Percentiles rank a stretch among this genome's conserved stretches.
Conservation (phyloP, 1,284 basidiomycete species). For the Papiliotrema flavescens region DNA sequence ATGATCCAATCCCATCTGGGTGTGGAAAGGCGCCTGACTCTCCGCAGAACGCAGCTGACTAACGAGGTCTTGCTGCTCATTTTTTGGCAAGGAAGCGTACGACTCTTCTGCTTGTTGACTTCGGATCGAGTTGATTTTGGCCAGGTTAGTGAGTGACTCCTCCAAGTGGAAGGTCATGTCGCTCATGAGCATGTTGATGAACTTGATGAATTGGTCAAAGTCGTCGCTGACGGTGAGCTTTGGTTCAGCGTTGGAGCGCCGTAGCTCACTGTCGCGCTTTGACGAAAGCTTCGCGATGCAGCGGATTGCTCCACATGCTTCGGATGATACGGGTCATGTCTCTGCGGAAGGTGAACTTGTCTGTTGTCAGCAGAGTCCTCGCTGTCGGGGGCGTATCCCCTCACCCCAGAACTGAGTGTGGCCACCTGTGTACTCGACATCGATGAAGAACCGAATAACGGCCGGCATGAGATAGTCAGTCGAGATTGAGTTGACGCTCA, state of each 20-base stretch:
- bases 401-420: slow-evolving; percentile 93
- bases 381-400: slow-evolving; percentile 43
- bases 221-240: slow-evolving; percentile 59
- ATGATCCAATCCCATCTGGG: slow-evolving; percentile 79
- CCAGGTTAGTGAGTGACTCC: slow-evolving; percentile 85
- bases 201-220: slow-evolving; percentile 87
- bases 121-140: slow-evolving; percentile 83
- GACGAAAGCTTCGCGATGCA: slow-evolving; percentile 77
- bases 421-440: slow-evolving; percentile 95
- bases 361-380: slow-evolving; percentile 6
- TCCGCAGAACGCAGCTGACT: slow-evolving; percentile 73
- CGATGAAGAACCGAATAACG: slow-evolving; percentile 92
- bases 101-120: slow-evolving; percentile 71
- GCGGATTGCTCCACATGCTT: slow-evolving; percentile 81
- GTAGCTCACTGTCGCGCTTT: slow-evolving; percentile 65
- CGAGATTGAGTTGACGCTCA: slow-evolving; percentile 82
- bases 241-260: neutral
- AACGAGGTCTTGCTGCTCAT: slow-evolving; percentile 81
- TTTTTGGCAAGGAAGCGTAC: slow-evolving; percentile 64
- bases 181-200: slow-evolving; percentile 98
- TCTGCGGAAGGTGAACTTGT: slow-evolving; percentile 55
- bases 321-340: slow-evolving; percentile 83
- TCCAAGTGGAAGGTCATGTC: slow-evolving; percentile 98
- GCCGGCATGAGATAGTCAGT: slow-evolving; percentile 86
- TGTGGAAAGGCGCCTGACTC: slow-evolving; percentile 78